A percentile compares a stretch with the other conserved stretches of the same genome.
Evolutionary conservation across 2,329 filamentous ascomycete genomes (phyloP).

Genomic region (Microdochium bolleyi): DNA sequence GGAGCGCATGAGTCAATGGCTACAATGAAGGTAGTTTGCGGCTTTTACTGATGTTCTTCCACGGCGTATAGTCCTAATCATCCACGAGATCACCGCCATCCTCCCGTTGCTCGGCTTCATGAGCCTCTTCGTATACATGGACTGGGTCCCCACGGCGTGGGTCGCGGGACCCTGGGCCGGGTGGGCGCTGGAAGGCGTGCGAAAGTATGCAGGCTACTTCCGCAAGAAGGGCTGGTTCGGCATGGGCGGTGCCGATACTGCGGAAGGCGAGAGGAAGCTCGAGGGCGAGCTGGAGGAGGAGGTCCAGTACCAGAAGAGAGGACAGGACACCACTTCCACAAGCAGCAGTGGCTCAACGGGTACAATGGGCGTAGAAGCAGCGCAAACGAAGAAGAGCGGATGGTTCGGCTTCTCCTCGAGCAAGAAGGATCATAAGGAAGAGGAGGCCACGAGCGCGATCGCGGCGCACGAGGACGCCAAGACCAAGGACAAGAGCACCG

Average conservation of each 20-base stretch:
- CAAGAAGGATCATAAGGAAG: constrained; percentile 26
- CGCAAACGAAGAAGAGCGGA: not conserved
- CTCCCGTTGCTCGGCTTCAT: constrained; percentile 70
- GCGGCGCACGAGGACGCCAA: constrained; percentile 1
- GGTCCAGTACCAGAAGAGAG: constrained; percentile 15
- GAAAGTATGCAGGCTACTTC: constrained; percentile 71
- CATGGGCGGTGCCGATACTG: constrained; percentile 32
- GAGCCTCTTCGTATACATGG: constrained; percentile 70
- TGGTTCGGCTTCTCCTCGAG: not conserved
- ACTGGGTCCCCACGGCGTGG: constrained; percentile 58
- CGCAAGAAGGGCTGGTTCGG: constrained; percentile 75
- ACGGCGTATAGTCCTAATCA: constrained; percentile 65
- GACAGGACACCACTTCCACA: constrained; percentile 19
- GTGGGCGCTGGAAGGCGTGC: constrained; percentile 54
- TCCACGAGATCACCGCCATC: constrained; percentile 88
- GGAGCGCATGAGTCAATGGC: no score
- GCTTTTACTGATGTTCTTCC: no score
- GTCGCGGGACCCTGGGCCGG: constrained; percentile 39
- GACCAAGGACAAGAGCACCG: constrained; percentile 5
- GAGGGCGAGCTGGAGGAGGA: constrained; percentile 10
- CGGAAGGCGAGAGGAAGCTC: constrained; percentile 11
- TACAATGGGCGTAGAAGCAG: constrained; percentile 17
- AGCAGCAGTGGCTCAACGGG: constrained; percentile 15
- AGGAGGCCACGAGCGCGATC: constrained; percentile 14
- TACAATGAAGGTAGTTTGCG: no score